Base-by-base conservation (phyloP, 148 eudicot species). In the Beta vulgaris region DNA sequence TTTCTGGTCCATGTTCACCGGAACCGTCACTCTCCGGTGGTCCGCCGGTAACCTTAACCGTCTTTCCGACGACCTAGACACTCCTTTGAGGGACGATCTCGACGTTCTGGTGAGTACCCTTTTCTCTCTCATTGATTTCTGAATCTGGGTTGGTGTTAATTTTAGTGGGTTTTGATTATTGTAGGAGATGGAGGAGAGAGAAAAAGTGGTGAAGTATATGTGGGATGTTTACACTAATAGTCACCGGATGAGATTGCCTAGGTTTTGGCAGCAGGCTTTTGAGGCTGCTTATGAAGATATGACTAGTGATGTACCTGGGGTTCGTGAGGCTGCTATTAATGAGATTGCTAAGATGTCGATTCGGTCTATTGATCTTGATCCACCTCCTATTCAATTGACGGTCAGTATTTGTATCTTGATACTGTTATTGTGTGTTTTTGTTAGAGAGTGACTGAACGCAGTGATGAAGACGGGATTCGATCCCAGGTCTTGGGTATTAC, bases 1-100 rank as follows among this genome's bases (percentile, higher is more conserved):
- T 8, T 89, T 91, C 73, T 93, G 98, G 94, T 93, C 98, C 12
- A 91, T 93, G 91, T 81, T 93, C 77, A 90, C 97, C 84, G 97
- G 98, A 49, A 90, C 94, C 68, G 97, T 90, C 81, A 86, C 92
- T 35, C 98, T 93, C 76, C 94, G 94, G 0, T 86, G 91, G 91
- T 91, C 97, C 68, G 90, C 87, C 70, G 88, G 88, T 13, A 80
- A 85, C 62, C 91, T 93, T 62, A 76, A 88, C 65, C 86, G 72
- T 19, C 68, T 89, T 43, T 74, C 84, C 67, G 87, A 90, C 26
- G 87, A 80, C 23, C 46, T 85, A 40, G 85, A 84, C 29, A 23
- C 80, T 9, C 86, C 88, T 39, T 63, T 89, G 31, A 82, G 67
- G 8, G 87, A 93, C 58, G 98, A 91, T 91, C 91, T 93, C 71